Evolutionary conservation across 257 asterid species (phyloP).

Genomic region (Cinchona pubescens): DNA sequence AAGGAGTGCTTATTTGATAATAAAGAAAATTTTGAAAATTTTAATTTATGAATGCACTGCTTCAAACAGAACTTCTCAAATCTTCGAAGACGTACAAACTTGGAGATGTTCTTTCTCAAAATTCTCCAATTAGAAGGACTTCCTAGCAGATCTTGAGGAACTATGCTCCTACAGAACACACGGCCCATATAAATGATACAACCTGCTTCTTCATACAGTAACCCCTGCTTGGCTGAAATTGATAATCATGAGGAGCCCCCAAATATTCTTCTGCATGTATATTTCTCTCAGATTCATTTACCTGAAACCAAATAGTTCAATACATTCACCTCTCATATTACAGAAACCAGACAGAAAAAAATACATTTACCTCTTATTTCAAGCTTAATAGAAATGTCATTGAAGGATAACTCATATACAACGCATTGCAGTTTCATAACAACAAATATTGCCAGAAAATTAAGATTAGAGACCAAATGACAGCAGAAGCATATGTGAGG

Average conservation of each 20-base stretch:
- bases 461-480: not conserved
- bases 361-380: not conserved
- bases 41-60: slow-evolving; percentile 63
- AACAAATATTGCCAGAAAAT: not conserved
- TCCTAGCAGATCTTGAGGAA: slow-evolving; percentile 71
- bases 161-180: slow-evolving; percentile 75
- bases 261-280: slow-evolving; percentile 13
- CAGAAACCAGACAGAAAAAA: not conserved
- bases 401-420: not conserved
- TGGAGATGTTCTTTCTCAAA: slow-evolving; percentile 65
- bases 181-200: slow-evolving; percentile 80
- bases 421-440: not conserved
- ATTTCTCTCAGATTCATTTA: slow-evolving; percentile 24
- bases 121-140: slow-evolving; percentile 64
- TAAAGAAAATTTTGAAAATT: slow-evolving; percentile 53
- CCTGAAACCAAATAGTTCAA: slow-evolving; percentile 27
- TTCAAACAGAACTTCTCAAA: slow-evolving; percentile 75
- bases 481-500: not conserved
- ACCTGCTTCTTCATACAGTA: slow-evolving; percentile 68
- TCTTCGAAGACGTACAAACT: slow-evolving; percentile 64
- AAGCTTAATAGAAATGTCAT: not conserved
- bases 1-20: slow-evolving; percentile 29
- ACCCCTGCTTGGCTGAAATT: slow-evolving; percentile 37
- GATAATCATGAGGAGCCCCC: slow-evolving; percentile 23
- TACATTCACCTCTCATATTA: not conserved